A percentile compares a stretch with the other conserved stretches of the same genome.
Evolutionary conservation across 257 asterid species (phyloP).

Genomic region (Solanum peruvianum): DNA sequence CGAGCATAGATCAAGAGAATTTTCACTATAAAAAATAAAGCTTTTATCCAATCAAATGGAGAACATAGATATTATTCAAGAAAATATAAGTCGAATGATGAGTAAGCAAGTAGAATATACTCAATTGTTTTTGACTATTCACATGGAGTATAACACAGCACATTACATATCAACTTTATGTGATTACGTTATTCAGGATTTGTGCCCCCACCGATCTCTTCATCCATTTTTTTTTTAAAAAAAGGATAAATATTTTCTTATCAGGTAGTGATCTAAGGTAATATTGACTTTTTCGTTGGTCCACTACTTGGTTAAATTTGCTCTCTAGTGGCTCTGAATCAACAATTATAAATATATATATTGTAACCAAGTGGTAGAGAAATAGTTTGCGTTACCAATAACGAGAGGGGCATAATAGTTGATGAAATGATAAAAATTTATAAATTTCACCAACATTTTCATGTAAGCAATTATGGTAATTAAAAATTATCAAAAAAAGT

Average conservation of each 20-base stretch:
- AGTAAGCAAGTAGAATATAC: neutral
- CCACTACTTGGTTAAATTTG: neutral
- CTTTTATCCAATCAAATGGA: neutral
- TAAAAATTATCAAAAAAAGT: neutral
- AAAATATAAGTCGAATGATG: neutral
- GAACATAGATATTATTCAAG: neutral
- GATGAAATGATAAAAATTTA: neutral
- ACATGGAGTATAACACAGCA: neutral
- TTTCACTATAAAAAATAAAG: too few relatives aligned
- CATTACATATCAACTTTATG: neutral
- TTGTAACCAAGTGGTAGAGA: neutral
- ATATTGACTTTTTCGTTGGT: neutral
- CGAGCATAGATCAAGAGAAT: fast-evolving
- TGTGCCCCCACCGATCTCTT: neutral
- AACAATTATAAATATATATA: neutral
- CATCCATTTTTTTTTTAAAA: neutral
- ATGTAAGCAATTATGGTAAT: neutral
- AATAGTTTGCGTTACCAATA: neutral
- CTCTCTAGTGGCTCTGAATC: neutral
- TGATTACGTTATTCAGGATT: neutral
- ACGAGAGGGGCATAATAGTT: neutral
- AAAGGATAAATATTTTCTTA: neutral
- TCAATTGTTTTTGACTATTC: neutral
- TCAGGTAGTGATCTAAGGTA: neutral
- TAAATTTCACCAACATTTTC: too few relatives aligned